A percentile compares a stretch with the other conserved stretches of the same genome.
Evolutionary conservation across 1,284 basidiomycete species (phyloP).

Genomic region (Microbotryomycetes sp.): DNA sequence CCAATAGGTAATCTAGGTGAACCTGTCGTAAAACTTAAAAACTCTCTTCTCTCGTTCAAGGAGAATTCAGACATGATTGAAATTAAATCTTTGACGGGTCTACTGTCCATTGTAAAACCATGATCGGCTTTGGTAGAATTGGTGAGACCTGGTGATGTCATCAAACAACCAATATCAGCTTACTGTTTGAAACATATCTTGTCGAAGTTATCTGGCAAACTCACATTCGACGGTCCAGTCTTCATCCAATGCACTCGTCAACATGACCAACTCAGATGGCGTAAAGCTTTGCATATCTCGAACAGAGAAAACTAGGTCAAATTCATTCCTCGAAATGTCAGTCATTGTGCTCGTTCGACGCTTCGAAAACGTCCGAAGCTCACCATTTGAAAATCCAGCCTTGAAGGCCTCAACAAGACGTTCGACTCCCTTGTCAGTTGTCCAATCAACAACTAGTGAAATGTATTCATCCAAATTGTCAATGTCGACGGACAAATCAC

Average conservation of each 20-base stretch:
- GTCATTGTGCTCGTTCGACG: neutral
- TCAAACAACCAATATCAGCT: slow-evolving; percentile 2
- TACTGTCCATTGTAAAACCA: slow-evolving; percentile 91
- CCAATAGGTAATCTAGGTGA: slow-evolving; percentile 65
- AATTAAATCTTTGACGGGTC: slow-evolving; percentile 76
- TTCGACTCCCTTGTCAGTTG: slow-evolving; percentile 39
- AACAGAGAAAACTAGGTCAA: slow-evolving; percentile 85
- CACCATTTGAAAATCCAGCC: slow-evolving; percentile 40
- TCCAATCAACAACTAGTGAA: slow-evolving; percentile 48
- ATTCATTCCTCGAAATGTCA: too few species aligned
- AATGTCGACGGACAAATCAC: slow-evolving; percentile 68
- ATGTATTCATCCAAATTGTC: slow-evolving; percentile 87
- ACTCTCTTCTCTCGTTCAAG: slow-evolving; percentile 66
- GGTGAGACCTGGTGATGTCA: slow-evolving; percentile 57
- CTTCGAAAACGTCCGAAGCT: slow-evolving; percentile 49
- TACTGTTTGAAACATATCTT: neutral
- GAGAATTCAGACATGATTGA: slow-evolving; percentile 81
- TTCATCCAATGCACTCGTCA: slow-evolving; percentile 91
- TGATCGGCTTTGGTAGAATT: slow-evolving; percentile 95
- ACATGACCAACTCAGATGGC: slow-evolving; percentile 82
- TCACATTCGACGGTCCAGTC: slow-evolving; percentile 86
- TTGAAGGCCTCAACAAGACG: slow-evolving; percentile 42
- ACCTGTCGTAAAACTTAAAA: slow-evolving; percentile 95
- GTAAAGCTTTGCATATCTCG: slow-evolving; percentile 85
- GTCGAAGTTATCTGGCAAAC: slow-evolving; percentile 44